phyloP scores from a whole-genome alignment of 2,329 filamentous ascomycete genomes.

The Mycosphaerella sp. region DNA sequence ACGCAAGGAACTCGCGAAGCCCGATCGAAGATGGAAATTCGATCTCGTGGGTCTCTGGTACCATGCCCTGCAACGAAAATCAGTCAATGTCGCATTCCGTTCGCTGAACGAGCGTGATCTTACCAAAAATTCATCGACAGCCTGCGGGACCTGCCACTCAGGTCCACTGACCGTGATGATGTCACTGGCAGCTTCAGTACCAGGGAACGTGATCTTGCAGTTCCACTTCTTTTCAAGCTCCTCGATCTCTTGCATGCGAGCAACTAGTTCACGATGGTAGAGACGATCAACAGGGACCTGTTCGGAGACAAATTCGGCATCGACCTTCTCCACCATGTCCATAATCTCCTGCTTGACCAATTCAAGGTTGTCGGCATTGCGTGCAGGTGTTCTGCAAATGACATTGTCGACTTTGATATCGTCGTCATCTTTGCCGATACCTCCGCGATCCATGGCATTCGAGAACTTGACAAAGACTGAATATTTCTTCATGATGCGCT shows the following conservation, averaged over 20 bases:
- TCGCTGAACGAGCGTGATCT: conserved; percentile 21
- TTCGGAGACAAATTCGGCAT: conserved; percentile 94
- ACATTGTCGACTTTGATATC: conserved; percentile 99
- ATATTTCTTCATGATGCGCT: conserved; percentile 99
- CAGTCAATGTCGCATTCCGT: conserved; percentile 23
- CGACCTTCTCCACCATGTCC: conserved; percentile 97
- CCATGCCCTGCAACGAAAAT: conserved; percentile 65
- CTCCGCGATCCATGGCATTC: conserved; percentile 95
- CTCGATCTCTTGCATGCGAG: conserved; percentile 81
- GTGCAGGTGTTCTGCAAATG: conserved; percentile 92
- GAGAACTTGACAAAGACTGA: conserved; percentile 99
- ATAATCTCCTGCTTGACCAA: conserved; percentile 98
- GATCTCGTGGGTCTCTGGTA: conserved; percentile 91
- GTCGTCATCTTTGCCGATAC: conserved; percentile 90
- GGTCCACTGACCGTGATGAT: conserved; percentile 92
- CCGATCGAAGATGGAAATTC: conserved; percentile 70
- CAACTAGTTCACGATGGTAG: conserved; percentile 89
- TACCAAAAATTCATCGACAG: conserved; percentile 89
- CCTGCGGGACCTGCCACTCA: conserved; percentile 96
- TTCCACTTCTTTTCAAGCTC: conserved; percentile 99
- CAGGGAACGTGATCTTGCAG: conserved; percentile 98
- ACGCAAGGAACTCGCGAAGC: conserved; percentile 74
- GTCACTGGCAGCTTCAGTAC: conserved; percentile 94
- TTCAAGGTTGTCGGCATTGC: conserved; percentile 94
- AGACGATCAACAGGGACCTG: conserved; percentile 89